Percentiles rank a stretch among this genome's conserved stretches.
phyloP scores from a whole-genome alignment of 2,329 filamentous ascomycete species.

The Venturia oleaginea region DNA sequence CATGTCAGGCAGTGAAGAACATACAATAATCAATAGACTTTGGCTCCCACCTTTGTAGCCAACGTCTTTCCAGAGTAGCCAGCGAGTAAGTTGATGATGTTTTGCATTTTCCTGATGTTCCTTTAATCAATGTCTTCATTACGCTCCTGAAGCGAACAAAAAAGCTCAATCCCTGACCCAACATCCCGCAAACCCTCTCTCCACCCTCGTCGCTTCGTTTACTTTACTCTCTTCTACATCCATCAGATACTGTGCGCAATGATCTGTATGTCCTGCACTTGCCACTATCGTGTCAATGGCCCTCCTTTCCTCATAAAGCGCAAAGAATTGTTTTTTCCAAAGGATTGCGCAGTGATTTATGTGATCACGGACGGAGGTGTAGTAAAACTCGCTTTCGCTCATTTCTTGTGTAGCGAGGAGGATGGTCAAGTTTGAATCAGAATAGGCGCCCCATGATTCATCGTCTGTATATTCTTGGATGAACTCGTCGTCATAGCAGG shows the following conservation, averaged over 20 bases:
- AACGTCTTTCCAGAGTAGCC: not conserved
- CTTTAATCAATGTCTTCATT: not conserved
- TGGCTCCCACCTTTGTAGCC: not conserved
- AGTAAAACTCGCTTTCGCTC: slow-evolving; percentile 8
- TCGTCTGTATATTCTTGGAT: slow-evolving; percentile 21
- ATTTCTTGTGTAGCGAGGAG: not conserved
- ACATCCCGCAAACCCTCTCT: slow-evolving; percentile 13
- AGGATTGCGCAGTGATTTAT: slow-evolving; percentile 12
- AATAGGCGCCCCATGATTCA: slow-evolving; percentile 8
- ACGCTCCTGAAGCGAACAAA: not conserved
- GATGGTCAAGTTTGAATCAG: not conserved
- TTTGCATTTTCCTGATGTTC: too few relatives aligned
- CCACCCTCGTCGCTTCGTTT: slow-evolving; percentile 9
- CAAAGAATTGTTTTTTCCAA: slow-evolving; percentile 14
- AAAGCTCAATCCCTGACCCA: slow-evolving; percentile 9
- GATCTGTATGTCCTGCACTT: slow-evolving; percentile 12
- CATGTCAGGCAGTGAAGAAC: not conserved
- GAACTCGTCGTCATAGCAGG: slow-evolving; percentile 28
- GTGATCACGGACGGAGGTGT: slow-evolving; percentile 9
- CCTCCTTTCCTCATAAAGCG: slow-evolving; percentile 8
- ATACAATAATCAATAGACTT: not conserved
- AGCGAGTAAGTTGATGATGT: not conserved
- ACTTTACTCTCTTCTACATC: slow-evolving; percentile 2
- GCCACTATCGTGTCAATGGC: slow-evolving; percentile 11
- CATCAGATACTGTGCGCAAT: slow-evolving; percentile 13